phyloP scores from a whole-genome alignment of 148 eudicot genomes.

The Vaccinium macrocarpon region DNA sequence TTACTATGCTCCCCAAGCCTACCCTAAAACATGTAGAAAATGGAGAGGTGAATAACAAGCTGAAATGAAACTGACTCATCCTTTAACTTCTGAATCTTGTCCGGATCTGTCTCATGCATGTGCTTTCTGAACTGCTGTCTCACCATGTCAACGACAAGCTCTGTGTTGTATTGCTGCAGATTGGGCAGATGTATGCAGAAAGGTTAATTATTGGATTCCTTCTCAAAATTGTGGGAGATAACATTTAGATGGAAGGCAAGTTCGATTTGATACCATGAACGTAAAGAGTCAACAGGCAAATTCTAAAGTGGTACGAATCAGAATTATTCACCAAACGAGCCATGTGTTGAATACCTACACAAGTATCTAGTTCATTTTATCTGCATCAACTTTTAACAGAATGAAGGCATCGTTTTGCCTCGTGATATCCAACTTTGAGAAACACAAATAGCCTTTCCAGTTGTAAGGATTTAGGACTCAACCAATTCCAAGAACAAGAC shows the following conservation, averaged over 20 bases:
- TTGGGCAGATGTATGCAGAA: not conserved
- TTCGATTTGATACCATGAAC: not conserved
- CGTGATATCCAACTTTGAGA: too few relatives aligned
- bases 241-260: not conserved
- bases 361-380: too few relatives aligned
- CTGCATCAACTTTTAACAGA: too few relatives aligned
- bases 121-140: slow-evolving; percentile 65
- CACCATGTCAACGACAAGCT: slow-evolving; percentile 59
- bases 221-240: too few relatives aligned
- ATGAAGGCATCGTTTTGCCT: too few relatives aligned
- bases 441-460: not conserved
- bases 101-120: slow-evolving; percentile 76
- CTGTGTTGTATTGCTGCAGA: slow-evolving; percentile 72
- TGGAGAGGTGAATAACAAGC: not conserved
- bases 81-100: slow-evolving; percentile 69
- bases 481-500: not conserved
- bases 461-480: not conserved
- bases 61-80: slow-evolving; percentile 59
- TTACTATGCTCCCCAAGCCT: too few relatives aligned
- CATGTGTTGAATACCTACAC: not conserved
- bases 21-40: too few relatives aligned
- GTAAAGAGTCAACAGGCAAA: not conserved
- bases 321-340: not conserved
- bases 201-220: not conserved
- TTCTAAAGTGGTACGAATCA: not conserved